A percentile compares a stretch with the other conserved stretches of the same genome.
These are phyloP conservation scores for Scopulariopsis brevicaulis DNA, from an alignment of 2,329 filamentous ascomycete species.

Conservation along the genomic window DNA sequence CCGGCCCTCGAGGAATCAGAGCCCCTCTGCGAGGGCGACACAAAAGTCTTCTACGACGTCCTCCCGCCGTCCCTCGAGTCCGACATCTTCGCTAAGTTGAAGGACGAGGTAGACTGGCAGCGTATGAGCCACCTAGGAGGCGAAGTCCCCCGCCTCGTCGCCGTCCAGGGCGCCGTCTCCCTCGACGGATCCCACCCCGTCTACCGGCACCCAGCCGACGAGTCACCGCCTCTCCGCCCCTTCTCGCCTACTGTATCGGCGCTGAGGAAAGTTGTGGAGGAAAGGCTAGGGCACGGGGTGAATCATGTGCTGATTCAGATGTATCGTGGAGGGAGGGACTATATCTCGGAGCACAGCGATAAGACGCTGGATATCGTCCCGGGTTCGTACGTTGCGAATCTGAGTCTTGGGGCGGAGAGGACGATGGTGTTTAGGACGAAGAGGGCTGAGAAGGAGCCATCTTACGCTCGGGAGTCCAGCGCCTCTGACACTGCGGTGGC, in stretches of 20 bases:
- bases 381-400: slow-evolving; percentile 77
- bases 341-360: slow-evolving; percentile 93
- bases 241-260: slow-evolving; percentile 64
- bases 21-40: slow-evolving; percentile 68
- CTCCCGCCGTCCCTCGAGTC: slow-evolving; percentile 45
- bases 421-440: slow-evolving; percentile 87
- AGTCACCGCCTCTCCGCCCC: slow-evolving; percentile 63
- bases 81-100: slow-evolving; percentile 57
- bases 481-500: slow-evolving; percentile 6
- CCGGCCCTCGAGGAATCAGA: background rate
- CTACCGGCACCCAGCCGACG: slow-evolving; percentile 91
- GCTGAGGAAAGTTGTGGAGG: slow-evolving; percentile 60
- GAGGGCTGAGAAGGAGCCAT: slow-evolving; percentile 25
- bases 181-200: slow-evolving; percentile 67
- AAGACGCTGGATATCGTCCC: slow-evolving; percentile 87
- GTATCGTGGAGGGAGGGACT: slow-evolving; percentile 81
- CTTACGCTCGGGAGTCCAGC: background rate
- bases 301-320: slow-evolving; percentile 92
- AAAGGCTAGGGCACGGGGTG: slow-evolving; percentile 62
- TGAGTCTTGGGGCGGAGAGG: slow-evolving; percentile 84
- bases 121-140: slow-evolving; percentile 88
- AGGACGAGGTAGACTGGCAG: slow-evolving; percentile 73
- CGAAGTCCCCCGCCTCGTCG: slow-evolving; percentile 82
- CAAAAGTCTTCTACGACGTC: slow-evolving; percentile 58
- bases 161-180: slow-evolving; percentile 67